These are phyloP conservation scores for Ustilago bromivora DNA, from an alignment of 1,284 basidiomycete genomes.

Conservation along the genomic window DNA sequence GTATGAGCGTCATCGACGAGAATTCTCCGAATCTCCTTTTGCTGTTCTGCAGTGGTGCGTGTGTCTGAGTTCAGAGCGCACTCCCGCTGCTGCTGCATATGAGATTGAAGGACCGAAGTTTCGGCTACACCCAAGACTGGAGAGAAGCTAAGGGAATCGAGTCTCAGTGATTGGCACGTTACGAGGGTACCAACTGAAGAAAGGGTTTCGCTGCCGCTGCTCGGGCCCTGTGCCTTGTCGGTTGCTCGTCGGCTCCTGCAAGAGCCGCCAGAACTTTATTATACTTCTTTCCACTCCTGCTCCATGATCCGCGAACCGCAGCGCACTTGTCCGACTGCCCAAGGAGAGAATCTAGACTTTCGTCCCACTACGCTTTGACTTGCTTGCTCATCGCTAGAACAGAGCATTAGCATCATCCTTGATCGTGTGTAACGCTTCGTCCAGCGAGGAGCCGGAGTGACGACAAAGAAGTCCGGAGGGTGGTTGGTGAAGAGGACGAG, in stretches of 20 bases:
- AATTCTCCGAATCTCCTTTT: constrained; percentile 7
- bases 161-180: constrained; percentile 1
- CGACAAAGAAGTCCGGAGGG: neutral
- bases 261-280: constrained; percentile 18
- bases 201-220: constrained; percentile 15
- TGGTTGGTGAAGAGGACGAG: neutral
- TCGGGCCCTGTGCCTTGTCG: neutral
- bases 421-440: neutral
- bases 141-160: neutral
- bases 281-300: neutral
- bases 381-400: neutral
- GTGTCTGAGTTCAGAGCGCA: neutral
- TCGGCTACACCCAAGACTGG: constrained; percentile 1
- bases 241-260: constrained; percentile 30
- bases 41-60: neutral
- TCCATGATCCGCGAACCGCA: constrained; percentile 18
- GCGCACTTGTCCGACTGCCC: neutral
- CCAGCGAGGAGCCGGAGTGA: neutral
- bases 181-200: neutral
- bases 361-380: neutral
- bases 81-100: neutral
- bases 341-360: neutral
- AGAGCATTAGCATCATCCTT: no score
- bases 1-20: constrained; percentile 4
- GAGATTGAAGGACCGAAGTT: constrained; percentile 3